Evolutionary conservation across 2,329 filamentous ascomycete species (phyloP).

Genomic region (Tolypocladium cylindrosporum): DNA sequence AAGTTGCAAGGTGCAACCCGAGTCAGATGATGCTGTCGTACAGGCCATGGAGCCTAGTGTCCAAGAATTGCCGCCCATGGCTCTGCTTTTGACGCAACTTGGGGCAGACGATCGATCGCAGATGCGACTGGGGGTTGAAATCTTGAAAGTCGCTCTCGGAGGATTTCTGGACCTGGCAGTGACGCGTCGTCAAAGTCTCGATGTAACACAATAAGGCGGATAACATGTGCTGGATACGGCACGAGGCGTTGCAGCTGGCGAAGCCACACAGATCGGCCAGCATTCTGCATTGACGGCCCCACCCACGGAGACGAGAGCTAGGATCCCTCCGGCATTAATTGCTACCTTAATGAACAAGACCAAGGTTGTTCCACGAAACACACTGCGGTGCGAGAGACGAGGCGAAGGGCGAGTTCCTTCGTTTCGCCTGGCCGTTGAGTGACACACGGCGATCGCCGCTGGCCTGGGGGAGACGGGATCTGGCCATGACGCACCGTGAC

Average conservation of each 20-base stretch:
- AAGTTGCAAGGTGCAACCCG: background rate
- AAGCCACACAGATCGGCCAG: background rate
- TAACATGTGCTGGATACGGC: background rate
- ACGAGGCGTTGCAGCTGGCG: background rate
- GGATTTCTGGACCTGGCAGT: background rate
- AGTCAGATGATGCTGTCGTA: background rate
- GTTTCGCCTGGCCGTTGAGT: background rate
- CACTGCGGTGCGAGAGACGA: background rate
- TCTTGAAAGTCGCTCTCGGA: background rate
- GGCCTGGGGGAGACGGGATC: too few relatives aligned
- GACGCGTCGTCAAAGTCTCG: too few relatives aligned
- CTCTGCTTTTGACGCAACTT: background rate
- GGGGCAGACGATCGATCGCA: background rate
- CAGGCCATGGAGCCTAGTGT: background rate
- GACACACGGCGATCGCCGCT: background rate
- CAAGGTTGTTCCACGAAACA: background rate
- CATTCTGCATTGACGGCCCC: background rate
- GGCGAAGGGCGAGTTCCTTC: background rate
- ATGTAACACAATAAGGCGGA: background rate
- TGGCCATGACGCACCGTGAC: too few relatives aligned
- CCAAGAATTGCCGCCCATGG: background rate
- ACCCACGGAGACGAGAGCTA: background rate
- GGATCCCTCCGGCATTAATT: background rate
- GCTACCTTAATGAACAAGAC: background rate
- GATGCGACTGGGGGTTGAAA: background rate